These are phyloP conservation scores for Aspergillus hortae DNA, from an alignment of 2,329 filamentous ascomycete genomes.

Conservation along the genomic window DNA sequence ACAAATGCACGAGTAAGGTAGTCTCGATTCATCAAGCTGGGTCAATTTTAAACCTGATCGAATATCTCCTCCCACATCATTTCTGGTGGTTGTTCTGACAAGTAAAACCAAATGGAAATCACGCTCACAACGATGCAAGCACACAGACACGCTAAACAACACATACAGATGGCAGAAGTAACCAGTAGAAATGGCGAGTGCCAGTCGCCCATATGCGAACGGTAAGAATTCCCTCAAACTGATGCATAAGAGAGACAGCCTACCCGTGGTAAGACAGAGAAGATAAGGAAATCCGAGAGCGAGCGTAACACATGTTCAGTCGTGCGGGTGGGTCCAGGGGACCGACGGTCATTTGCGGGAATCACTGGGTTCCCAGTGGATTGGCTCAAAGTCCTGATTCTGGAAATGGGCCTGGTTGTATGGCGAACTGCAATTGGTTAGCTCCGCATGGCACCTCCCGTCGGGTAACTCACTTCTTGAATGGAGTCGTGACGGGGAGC, in stretches of 20 bases:
- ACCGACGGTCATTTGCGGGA: conserved; percentile 23
- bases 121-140: conserved; percentile 20
- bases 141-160: conserved; percentile 16
- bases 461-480: conserved; percentile 36
- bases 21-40: background rate
- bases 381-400: conserved; percentile 44
- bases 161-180: background rate
- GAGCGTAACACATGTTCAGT: conserved; percentile 2
- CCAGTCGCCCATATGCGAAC: conserved; percentile 2
- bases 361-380: conserved; percentile 43
- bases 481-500: conserved; percentile 38
- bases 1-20: background rate
- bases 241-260: background rate
- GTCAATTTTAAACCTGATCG: background rate
- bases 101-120: conserved; percentile 2
- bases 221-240: background rate
- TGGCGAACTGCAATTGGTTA: conserved; percentile 32
- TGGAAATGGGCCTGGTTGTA: conserved; percentile 47
- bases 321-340: conserved; percentile 1
- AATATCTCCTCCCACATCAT: conserved; percentile 3
- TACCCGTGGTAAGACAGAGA: background rate
- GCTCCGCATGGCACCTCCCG: background rate
- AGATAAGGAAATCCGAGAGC: background rate
- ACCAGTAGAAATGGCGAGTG: background rate
- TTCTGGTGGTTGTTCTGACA: background rate